phyloP scores from a whole-genome alignment of 495 filamentous ascomycete genomes.

The Penicillium waksmanii region DNA sequence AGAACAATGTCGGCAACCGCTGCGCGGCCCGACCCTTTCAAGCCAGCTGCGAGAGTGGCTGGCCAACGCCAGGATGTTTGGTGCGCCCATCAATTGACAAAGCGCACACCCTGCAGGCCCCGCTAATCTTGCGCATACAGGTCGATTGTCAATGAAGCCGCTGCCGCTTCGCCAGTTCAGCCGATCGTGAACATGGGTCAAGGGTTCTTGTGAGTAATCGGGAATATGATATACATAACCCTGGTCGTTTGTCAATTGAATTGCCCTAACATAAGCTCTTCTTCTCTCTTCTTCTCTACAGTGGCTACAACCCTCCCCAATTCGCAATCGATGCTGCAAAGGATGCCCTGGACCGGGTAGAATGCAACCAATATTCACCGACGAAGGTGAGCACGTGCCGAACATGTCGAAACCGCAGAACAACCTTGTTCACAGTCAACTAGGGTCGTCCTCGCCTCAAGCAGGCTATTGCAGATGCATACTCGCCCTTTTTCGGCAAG shows the following conservation, averaged over 20 bases:
- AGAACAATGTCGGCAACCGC: conserved; percentile 50
- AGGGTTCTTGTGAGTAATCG: conserved; percentile 74
- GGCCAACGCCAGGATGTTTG: conserved; percentile 92
- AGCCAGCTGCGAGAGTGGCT: conserved; percentile 78
- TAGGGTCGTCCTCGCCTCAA: conserved; percentile 84
- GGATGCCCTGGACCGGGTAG: conserved; percentile 83
- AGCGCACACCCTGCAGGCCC: neutral
- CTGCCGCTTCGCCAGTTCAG: conserved; percentile 79
- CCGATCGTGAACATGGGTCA: conserved; percentile 96
- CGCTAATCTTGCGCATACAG: conserved; percentile 41
- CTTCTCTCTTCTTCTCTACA: conserved; percentile 24
- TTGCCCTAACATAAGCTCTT: neutral
- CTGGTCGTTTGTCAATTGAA: neutral
- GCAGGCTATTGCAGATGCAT: conserved; percentile 88
- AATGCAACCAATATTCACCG: conserved; percentile 98
- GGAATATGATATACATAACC: neutral
- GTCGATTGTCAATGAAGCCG: conserved; percentile 95
- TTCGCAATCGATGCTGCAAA: conserved; percentile 94
- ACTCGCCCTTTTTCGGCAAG: conserved; percentile 81
- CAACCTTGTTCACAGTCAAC: conserved; percentile 13
- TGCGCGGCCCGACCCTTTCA: conserved; percentile 55
- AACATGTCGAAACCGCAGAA: neutral
- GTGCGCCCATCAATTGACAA: conserved; percentile 47
- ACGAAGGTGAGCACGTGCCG: conserved; percentile 62
- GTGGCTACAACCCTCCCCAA: conserved; percentile 91